Conservation (phyloP, 2,329 filamentous ascomycete species). For the Sporothrix dimorphospora region DNA sequence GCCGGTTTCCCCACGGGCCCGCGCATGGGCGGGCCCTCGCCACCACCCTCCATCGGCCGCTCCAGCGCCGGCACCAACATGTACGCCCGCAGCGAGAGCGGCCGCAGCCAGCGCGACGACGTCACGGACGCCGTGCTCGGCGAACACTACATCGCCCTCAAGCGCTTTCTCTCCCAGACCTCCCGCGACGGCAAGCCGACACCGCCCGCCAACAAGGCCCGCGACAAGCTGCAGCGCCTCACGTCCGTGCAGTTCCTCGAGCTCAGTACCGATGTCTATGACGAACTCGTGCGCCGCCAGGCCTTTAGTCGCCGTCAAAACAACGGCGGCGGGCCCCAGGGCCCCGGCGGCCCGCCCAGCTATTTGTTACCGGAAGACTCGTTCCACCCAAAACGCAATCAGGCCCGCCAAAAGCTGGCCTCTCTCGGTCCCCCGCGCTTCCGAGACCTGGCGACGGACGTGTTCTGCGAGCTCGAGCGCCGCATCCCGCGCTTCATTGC, state of each 20-base stretch:
- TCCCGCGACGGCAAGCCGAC: slow-evolving; percentile 75
- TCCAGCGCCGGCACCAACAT: slow-evolving; percentile 79
- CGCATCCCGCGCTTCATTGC: slow-evolving; percentile 80
- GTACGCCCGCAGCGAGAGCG: slow-evolving; percentile 69
- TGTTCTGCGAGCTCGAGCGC: slow-evolving; percentile 92
- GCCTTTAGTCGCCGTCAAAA: slow-evolving; percentile 61
- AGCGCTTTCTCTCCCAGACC: slow-evolving; percentile 70
- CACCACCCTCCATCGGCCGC: slow-evolving; percentile 82
- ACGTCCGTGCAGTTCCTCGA: slow-evolving; percentile 95
- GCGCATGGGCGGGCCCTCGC: slow-evolving; percentile 70
- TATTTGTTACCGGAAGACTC: slow-evolving; percentile 82
- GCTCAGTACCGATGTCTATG: slow-evolving; percentile 95
- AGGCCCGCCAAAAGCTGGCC: slow-evolving; percentile 92
- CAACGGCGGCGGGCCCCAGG: slow-evolving; percentile 51
- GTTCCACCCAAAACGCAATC: slow-evolving; percentile 96
- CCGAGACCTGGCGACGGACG: slow-evolving; percentile 89
- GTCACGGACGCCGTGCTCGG: slow-evolving; percentile 64
- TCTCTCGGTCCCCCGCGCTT: slow-evolving; percentile 87
- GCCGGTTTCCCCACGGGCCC: slow-evolving; percentile 58
- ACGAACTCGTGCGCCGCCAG: slow-evolving; percentile 88
- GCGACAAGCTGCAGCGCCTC: slow-evolving; percentile 89
- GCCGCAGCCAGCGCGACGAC: slow-evolving; percentile 63
- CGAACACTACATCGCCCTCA: slow-evolving; percentile 81
- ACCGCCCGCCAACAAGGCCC: slow-evolving; percentile 80
- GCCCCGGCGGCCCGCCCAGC: slow-evolving; percentile 58